Evolutionary conservation across 169 alveolate species (phyloP).

Genomic region (Cryptosporidium muris): DNA sequence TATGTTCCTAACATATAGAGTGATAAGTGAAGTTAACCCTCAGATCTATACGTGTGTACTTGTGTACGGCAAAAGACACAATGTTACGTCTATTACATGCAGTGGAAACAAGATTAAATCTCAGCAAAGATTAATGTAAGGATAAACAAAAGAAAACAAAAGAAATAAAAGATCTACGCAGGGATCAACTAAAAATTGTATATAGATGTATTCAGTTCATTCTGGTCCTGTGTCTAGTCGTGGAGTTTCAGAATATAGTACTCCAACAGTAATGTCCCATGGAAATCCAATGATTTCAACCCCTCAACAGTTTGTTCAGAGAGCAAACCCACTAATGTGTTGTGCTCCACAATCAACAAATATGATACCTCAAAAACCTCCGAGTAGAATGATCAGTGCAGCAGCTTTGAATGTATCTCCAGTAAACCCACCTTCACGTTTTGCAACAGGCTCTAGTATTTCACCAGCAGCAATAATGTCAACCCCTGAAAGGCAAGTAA

Average conservation of each 20-base stretch:
- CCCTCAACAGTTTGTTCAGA: slow-evolving; percentile 39
- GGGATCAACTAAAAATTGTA: too few relatives aligned
- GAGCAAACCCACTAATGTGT: slow-evolving; percentile 57
- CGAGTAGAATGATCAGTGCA: slow-evolving; percentile 70
- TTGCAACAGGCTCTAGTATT: slow-evolving; percentile 57
- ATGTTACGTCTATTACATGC: too few relatives aligned
- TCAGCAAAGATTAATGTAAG: too few relatives aligned
- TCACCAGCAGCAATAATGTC: slow-evolving; percentile 68
- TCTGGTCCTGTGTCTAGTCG: slow-evolving; percentile 67
- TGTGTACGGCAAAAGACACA: too few relatives aligned
- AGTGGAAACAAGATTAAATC: too few relatives aligned
- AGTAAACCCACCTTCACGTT: slow-evolving; percentile 64
- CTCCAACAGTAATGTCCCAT: slow-evolving; percentile 13
- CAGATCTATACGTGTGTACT: too few relatives aligned
- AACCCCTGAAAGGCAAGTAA: slow-evolving; percentile 67
- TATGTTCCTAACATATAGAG: too few relatives aligned
- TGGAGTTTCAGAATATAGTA: slow-evolving; percentile 50
- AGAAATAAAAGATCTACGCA: too few relatives aligned
- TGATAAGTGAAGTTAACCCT: too few relatives aligned
- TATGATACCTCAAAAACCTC: slow-evolving; percentile 38
- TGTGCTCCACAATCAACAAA: slow-evolving; percentile 57
- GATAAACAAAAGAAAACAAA: too few relatives aligned
- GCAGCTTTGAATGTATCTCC: slow-evolving; percentile 62
- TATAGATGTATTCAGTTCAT: slow-evolving; percentile 32
- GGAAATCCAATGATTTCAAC: neutral